Evolutionary conservation across 2,329 filamentous ascomycete genomes (phyloP).

Genomic region (Colletotrichum ledebouriae): DNA sequence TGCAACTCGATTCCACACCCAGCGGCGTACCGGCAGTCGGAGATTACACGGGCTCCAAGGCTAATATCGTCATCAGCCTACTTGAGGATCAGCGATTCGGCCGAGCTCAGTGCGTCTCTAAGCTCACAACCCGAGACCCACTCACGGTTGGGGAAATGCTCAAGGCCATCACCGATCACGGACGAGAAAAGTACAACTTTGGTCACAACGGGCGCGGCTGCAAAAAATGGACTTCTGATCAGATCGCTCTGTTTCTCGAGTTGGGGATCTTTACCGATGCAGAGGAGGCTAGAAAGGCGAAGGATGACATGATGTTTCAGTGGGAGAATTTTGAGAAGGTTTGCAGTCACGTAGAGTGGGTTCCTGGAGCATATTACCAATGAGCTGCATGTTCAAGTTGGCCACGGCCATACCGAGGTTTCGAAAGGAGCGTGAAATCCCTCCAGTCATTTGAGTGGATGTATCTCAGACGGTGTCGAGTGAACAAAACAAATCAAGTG

Average conservation of each 20-base stretch:
- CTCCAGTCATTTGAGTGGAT: no score
- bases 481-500: no score
- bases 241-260: background rate
- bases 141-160: background rate
- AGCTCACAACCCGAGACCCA: background rate
- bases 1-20: background rate
- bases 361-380: background rate
- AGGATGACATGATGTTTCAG: slow-evolving; percentile 4
- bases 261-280: background rate
- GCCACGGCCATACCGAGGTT: no score
- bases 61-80: background rate
- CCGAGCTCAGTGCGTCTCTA: background rate
- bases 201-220: background rate
- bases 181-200: background rate
- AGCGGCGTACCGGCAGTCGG: background rate
- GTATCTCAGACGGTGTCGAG: no score
- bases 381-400: background rate
- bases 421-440: no score
- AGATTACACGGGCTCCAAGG: background rate
- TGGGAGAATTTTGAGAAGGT: background rate
- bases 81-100: background rate
- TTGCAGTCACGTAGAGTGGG: background rate
- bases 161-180: background rate
- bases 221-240: background rate
- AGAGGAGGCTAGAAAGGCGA: background rate